Evolutionary conservation across 768 basidiomycete species (phyloP), one percentile per base, ranked within the genome.

Genomic region (Rhodotorula diobovata): DNA sequence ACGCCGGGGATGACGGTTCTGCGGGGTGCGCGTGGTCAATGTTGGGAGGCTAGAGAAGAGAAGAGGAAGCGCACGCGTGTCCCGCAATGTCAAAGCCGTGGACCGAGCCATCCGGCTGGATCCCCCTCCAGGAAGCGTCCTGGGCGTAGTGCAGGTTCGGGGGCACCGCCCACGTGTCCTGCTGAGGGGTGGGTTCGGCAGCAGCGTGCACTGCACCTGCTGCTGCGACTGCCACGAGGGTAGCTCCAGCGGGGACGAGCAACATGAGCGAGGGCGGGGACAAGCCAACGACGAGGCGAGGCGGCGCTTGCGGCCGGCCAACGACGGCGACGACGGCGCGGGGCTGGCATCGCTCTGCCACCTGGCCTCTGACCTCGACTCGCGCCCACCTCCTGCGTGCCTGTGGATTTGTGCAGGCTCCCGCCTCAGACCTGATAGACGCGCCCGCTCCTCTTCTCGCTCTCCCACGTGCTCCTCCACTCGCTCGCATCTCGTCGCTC

Each of bases 1-100:
- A 75, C 74, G 25, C 75, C 75, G 2, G 77, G 68, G 21, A 78
- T 58, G 28, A 66, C 70, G 16, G 70, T 32, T 7, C 76, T 77
- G 61, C 51, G 9, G 32, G 37, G 2, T 43, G 15, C 14, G n/a
- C 1, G 25, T 30, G 41, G 16, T 35, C 28, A 23, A 35, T 6
- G 20, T 28, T 15, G 6, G 23, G 21, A 4, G 32, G 14, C 35
- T 9, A 3, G 39, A 2, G 18, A 6, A 39, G 34, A 4, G n/a
- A 9, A 14, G 25, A 16, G 59, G 8, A 14, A 6, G n/a, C 72
- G 41, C 21, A 74, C 76, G 71, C 67, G 23, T 77, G 74, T 16
- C 76, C 76, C 2, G 74, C 65, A 1, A 71, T 45, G 35, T 71
- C 67, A 39, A 61, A 67, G 37, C 43, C 51, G 35, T 20, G 4